Base-by-base conservation (phyloP, 1,284 basidiomycete species). In the Cutaneotrichosporon dermatis region DNA sequence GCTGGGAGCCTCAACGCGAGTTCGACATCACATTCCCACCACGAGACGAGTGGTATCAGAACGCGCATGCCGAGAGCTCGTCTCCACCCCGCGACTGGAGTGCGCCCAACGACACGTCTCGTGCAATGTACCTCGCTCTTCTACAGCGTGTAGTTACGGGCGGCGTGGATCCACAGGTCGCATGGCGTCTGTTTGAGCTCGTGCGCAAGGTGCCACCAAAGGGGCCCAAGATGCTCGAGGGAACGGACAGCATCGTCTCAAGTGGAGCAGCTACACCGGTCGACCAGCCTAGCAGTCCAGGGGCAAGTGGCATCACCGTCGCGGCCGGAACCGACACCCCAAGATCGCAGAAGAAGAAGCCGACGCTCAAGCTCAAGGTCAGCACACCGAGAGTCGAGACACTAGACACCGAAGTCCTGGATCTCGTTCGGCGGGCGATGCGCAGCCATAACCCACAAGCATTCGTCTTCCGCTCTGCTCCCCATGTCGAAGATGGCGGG, bases 131-230 rank as follows among this genome's bases (percentile, higher is more conserved):
- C 54, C 55, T 75, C 13, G 64, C 62, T 1, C 58, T 77, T 11
- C 61, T 76, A 13, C 60, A 64, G 25, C 55, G 67, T 42, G 40
- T 76, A 35, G 56, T 77, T 11, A 71, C 76, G 40, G 72, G 66
- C 3, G 76, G 76, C 0, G 67, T 74, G 0, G 63, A 65, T 11
- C 66, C 71, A 11, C 58, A 59, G 9, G 59, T 71, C 40, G 66
- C 70, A 2, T 75, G 74, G 71, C 64, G 75, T 16, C 59, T 79
- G 41, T 77, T 74, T 57, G 62, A 65, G 8, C 60, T 75, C 4
- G 70, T 73, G 54, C 66, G 51, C 58, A 76, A 44, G 46, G 71
- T 54, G 13, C 68, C 13, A 65, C 55, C 52, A 35, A 56, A 45
- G 25, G 25, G 25, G 51, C 15, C 54, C 41, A 6, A 54, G 37